Conservation (phyloP, 176 grass and related monocot species). For the Oryza glumipatula region DNA sequence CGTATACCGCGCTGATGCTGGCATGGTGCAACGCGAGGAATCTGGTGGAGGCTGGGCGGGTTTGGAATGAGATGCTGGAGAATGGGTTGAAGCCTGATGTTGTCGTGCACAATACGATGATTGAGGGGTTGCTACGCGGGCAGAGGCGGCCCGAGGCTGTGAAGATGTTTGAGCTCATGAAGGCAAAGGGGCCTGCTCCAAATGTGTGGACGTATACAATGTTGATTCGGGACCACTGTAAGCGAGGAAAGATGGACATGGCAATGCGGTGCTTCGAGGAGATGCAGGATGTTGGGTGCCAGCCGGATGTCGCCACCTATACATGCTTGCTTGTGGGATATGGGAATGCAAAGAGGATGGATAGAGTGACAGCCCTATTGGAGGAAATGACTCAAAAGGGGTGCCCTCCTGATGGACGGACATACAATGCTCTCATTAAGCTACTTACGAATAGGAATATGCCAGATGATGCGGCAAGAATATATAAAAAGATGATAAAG, state of each 20-base stretch:
- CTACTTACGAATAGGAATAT: conserved; percentile 76
- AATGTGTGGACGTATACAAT: conserved; percentile 82
- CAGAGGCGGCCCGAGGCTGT: conserved; percentile 73
- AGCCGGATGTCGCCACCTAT: conserved; percentile 62
- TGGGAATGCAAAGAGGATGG: conserved; percentile 79
- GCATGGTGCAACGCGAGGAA: conserved; percentile 84
- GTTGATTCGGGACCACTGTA: conserved; percentile 74
- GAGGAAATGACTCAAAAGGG: conserved; percentile 69
- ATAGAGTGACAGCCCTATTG: conserved; percentile 67
- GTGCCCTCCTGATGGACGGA: conserved; percentile 60
- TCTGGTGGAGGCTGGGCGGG: conserved; percentile 64
- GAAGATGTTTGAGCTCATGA: conserved; percentile 96
- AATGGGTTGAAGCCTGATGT: conserved; percentile 71
- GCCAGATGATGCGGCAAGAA: conserved; percentile 68
- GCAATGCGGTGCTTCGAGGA: conserved; percentile 65
- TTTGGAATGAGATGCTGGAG: conserved; percentile 95
- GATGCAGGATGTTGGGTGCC: conserved; percentile 57
- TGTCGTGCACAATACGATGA: conserved; percentile 78
- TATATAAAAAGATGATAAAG: conserved; percentile 90
- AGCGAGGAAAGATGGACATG: conserved; percentile 84
- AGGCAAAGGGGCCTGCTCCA: conserved; percentile 76
- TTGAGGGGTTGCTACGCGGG: conserved; percentile 74
- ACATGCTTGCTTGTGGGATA: conserved; percentile 87
- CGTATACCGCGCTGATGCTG: conserved; percentile 68
- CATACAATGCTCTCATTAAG: conserved; percentile 90